Base-by-base conservation (phyloP, 1,139 yeast species). In the Kodamaea plutei region DNA sequence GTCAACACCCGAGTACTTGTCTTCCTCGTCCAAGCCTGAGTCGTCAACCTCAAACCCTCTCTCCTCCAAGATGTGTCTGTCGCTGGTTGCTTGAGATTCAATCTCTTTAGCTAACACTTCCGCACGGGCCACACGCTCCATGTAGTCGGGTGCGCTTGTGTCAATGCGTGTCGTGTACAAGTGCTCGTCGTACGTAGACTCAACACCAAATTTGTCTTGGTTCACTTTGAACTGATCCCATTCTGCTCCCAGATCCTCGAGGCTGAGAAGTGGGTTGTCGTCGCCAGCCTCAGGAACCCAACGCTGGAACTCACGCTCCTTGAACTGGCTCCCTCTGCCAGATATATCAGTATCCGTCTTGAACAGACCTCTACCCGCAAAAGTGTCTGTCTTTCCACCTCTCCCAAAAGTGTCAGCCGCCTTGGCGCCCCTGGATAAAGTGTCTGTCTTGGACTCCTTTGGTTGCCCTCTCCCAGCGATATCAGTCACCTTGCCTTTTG, bases 151-250 rank as follows among this genome's bases (percentile, higher is more conserved):
- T 34, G 82, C 84, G 23, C 70, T 57, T 31, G 70, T 81, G 53
- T 89, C 76, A 47, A 91, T 80, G 41, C 76, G 75, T 1, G 96
- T 89, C 15, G 98, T 93, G 58, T 91, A 91, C 44, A 83, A 67
- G 52, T 81, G 80, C 57, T 91, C 99, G 56, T 91, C 94, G 56
- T 79, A 91, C 11, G 87, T 75, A 0, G 96, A 79, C 40, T 76
- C 82, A 30, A 91, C 83, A 23, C 96, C 97, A 56, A 91, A 91
- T 58, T 84, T 83, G 41, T 77, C 74, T 55, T 85, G 82, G 56
- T 93, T 91, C 11, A 78, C 94, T 34, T 85, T 84, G 61, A 91
- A 91, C 60, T 91, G 99, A 58, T 91, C 96, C 97, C 97, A 91
- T 15, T 53, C 52, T 7, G 41, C 45, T n/a, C 50, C 45, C 3